Conservation (phyloP, 139 green algal species). For the Picochlorum sp. region DNA sequence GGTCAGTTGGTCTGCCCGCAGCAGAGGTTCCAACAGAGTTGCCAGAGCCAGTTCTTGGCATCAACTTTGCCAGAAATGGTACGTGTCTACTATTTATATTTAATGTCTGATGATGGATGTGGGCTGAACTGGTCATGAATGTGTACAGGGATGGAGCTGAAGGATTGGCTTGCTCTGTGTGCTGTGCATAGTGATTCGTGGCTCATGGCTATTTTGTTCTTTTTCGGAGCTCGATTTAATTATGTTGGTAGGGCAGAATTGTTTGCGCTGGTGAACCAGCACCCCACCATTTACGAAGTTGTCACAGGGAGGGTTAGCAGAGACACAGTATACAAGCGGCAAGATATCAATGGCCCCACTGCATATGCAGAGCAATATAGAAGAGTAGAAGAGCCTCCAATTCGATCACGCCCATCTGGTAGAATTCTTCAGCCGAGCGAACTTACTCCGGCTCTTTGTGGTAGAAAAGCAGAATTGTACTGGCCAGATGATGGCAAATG, state of each 20-base stretch:
- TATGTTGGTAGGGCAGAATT: conserved; percentile 60
- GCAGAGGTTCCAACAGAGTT: conserved; percentile 97
- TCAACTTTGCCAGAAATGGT: conserved; percentile 92
- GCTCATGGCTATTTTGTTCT: conserved; percentile 92
- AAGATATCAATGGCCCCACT: neutral
- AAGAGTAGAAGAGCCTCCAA: neutral
- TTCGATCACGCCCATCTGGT: conserved; percentile 31
- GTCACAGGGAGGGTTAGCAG: conserved; percentile 48
- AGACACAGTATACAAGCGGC: conserved; percentile 21
- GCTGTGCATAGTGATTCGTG: conserved; percentile 95
- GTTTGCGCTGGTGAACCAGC: conserved; percentile 77
- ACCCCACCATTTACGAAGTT: conserved; percentile 83
- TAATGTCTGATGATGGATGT: conserved; percentile 20
- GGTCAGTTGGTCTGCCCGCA: conserved; percentile 84
- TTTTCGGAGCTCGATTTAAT: conserved; percentile 89
- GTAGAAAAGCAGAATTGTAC: conserved; percentile 73
- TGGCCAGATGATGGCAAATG: conserved; percentile 85
- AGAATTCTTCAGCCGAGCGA: conserved; percentile 39
- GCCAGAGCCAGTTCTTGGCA: conserved; percentile 92
- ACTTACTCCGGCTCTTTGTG: conserved; percentile 44
- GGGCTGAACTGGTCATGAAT: neutral
- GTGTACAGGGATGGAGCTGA: conserved; percentile 38
- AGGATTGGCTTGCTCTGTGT: conserved; percentile 93
- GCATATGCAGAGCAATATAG: neutral
- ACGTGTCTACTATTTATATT: conserved; percentile 13